Base-by-base conservation (phyloP, 2,329 filamentous ascomycete genomes). In the Grosmannia serpens region DNA sequence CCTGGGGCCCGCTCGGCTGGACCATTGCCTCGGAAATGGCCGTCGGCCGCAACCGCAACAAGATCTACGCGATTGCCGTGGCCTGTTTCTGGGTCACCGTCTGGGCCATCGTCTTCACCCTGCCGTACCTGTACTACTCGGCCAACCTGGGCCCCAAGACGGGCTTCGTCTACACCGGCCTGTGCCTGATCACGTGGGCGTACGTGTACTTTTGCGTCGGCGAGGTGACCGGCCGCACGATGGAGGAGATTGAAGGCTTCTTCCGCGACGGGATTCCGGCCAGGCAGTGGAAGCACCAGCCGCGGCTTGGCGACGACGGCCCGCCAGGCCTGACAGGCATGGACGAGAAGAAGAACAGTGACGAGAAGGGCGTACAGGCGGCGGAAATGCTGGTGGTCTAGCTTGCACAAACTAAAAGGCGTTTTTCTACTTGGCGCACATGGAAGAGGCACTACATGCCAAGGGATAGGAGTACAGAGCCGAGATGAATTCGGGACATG, bases 21-120 rank as follows among this genome's bases (percentile, higher is more conserved):
- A 72, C 73, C 0, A 71, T 76, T 46, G 67, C 73, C 31, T 72
- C 70, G 4, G 76, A 79, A 61, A 74, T 76, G 71, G 72, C 76
- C 0, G 74, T 77, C 27, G 76, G 76, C 4, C 71, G 70, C 17
- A 78, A 79, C 65, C 68, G 73, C 54, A 76, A 75, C 64, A 76
- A 76, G 64, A 76, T 75, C 62, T 72, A 69, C n/a, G 67, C 72
- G 10, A 68, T 70, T 5, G 69, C 75, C 0, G 72, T 78, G 0
- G 73, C 67, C 3, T 70, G 66, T 6, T 77, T 77, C 67, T 78
- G 68, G 68, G 65, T 74, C 58, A 74, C 71, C 0, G 69, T 74
- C 44, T 75, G 73, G 73, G 64, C 67, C 27, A 71, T 68, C 15
- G 70, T 71, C 35, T 55, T 55, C 24, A 55, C 53, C 8, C 41